phyloP scores from a whole-genome alignment of 2,329 filamentous ascomycete genomes.

The Aspergillus sp. region DNA sequence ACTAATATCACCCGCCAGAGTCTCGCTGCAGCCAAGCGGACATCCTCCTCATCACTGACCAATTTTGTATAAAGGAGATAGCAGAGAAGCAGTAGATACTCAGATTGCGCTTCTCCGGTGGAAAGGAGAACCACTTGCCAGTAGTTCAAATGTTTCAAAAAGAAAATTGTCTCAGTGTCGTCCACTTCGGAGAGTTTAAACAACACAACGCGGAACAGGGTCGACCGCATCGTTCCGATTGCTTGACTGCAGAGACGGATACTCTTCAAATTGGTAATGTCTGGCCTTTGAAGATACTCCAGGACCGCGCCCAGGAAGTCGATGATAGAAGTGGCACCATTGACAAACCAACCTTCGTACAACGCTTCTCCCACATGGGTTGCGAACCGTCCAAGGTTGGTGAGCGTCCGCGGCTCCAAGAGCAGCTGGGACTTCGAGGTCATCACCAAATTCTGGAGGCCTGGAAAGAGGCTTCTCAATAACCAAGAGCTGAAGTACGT shows the following conservation, averaged over 20 bases:
- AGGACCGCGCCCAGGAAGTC: slow-evolving; percentile 79
- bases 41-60: slow-evolving; percentile 56
- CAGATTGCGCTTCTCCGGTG: slow-evolving; percentile 66
- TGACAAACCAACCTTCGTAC: slow-evolving; percentile 93
- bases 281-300: slow-evolving; percentile 80
- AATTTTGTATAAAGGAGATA: slow-evolving; percentile 89
- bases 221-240: slow-evolving; percentile 63
- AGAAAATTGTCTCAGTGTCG: slow-evolving; percentile 56
- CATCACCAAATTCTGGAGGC: slow-evolving; percentile 60
- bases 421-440: slow-evolving; percentile 63
- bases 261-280: slow-evolving; percentile 70
- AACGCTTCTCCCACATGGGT: slow-evolving; percentile 78
- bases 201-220: slow-evolving; percentile 69
- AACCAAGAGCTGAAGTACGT: slow-evolving; percentile 92
- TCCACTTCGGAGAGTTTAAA: slow-evolving; percentile 78
- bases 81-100: slow-evolving; percentile 76
- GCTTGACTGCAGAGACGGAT: slow-evolving; percentile 87
- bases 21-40: slow-evolving; percentile 68
- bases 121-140: slow-evolving; percentile 90
- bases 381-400: slow-evolving; percentile 74
- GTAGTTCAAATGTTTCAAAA: slow-evolving; percentile 79
- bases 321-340: slow-evolving; percentile 71
- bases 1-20: slow-evolving; percentile 89
- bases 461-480: slow-evolving; percentile 62
- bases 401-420: slow-evolving; percentile 71